Base-by-base conservation (phyloP, 2,329 filamentous ascomycete genomes). In the Aquanectria penicillioides region DNA sequence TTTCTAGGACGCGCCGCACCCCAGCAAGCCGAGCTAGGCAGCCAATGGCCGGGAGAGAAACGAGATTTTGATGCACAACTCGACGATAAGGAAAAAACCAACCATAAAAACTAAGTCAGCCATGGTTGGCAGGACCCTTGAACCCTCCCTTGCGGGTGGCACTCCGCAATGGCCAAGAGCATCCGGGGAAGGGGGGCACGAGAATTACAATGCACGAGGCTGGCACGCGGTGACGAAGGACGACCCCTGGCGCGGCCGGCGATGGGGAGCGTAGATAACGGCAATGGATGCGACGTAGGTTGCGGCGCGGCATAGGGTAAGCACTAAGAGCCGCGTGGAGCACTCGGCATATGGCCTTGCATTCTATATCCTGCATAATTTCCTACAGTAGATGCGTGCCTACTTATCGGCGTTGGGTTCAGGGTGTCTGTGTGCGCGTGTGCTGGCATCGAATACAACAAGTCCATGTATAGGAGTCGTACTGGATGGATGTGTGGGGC, bases 71-170 rank as follows among this genome's bases (percentile, higher is more conserved):
- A 11, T 44, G 40, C 40, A 31, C 20, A 29, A 28, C n/a, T 44
- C 38, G 26, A 12, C 29, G 28, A 44, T 44, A 44, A 22, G 15
- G 11, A 53, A 41, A 44, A 13, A 31, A 31, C 49, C 38, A 53
- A 53, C 37, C 49, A 53, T 43, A 29, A 31, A 33, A 15, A 28
- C 28, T 31, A 17, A 44, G n/a, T 41, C 23, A 43, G 40, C 20
- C 10, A 41, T n/a, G 4, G 22, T 40, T 13, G 28, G 18, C 36
- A 5, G 9, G 8, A 17, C 26, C 48, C 48, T 28, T 52, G 37
- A 25, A 26, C 25, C 26, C 5, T 20, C 9, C 4, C 22, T 23
- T 28, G 23, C 23, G n/a, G 23, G 38, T 43, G 38, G 38, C 38
- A 23, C 38, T 28, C 23, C n/a, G 23, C 18, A 26, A 25, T 23